These are phyloP conservation scores for Funneliformis geosporum DNA, from an alignment of 192 early-diverging fungal genomes.

Conservation along the genomic window DNA sequence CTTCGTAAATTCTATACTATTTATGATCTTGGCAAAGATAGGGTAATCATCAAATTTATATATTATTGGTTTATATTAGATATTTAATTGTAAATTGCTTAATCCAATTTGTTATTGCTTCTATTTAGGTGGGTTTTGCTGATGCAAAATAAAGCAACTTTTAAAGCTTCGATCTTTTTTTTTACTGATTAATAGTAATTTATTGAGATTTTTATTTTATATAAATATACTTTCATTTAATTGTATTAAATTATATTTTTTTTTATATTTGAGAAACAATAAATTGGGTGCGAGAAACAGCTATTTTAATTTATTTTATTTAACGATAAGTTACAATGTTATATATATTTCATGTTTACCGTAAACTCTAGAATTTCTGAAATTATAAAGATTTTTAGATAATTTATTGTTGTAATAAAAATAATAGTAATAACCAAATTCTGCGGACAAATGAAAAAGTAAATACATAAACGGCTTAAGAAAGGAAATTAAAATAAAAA, in stretches of 20 bases:
- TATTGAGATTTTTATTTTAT: too few relatives aligned
- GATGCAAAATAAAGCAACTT: too few relatives aligned
- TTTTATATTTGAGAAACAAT: too few relatives aligned
- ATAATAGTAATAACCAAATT: not conserved
- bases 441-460: not conserved
- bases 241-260: too few relatives aligned
- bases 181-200: too few relatives aligned
- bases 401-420: not conserved
- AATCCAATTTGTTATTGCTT: not conserved
- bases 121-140: constrained; percentile 14
- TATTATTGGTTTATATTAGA: constrained; percentile 34
- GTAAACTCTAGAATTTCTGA: not conserved
- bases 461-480: not conserved
- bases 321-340: too few relatives aligned
- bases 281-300: too few relatives aligned
- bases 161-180: too few relatives aligned
- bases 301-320: too few relatives aligned
- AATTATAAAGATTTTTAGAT: too few relatives aligned
- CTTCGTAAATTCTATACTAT: constrained; percentile 80
- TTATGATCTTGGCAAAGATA: constrained; percentile 69
- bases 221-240: too few relatives aligned
- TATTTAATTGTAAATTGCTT: constrained; percentile 16
- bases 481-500: not conserved
- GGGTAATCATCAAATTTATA: constrained; percentile 59
- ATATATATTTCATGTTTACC: too few relatives aligned